These are phyloP conservation scores for Corynespora cassiicola DNA, from an alignment of 2,329 filamentous ascomycete genomes.

Conservation along the genomic window DNA sequence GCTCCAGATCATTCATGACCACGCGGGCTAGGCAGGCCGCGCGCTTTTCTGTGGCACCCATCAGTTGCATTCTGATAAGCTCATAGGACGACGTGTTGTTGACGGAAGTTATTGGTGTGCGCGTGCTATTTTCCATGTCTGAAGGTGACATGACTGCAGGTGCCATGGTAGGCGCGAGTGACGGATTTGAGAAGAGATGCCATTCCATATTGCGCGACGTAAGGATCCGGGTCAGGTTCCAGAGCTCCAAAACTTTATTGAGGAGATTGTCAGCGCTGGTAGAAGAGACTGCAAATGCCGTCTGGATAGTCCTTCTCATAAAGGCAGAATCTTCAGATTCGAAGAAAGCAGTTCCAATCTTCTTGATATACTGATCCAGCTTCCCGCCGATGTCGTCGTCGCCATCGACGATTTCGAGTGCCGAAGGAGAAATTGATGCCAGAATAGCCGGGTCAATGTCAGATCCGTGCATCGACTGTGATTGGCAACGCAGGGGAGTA, in stretches of 20 bases:
- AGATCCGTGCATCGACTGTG: slow-evolving; percentile 25
- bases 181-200: slow-evolving; percentile 57
- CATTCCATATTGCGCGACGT: slow-evolving; percentile 56
- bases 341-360: slow-evolving; percentile 53
- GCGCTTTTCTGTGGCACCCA: slow-evolving; percentile 62
- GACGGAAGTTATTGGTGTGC: slow-evolving; percentile 32
- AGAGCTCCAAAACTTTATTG: slow-evolving; percentile 61
- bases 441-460: slow-evolving; percentile 48
- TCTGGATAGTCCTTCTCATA: slow-evolving; percentile 57
- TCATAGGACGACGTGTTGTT: slow-evolving; percentile 53
- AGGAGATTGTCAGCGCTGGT: slow-evolving; percentile 54
- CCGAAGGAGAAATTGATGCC: slow-evolving; percentile 23
- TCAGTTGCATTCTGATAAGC: slow-evolving; percentile 61
- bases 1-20: slow-evolving; percentile 66
- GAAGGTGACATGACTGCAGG: slow-evolving; percentile 36
- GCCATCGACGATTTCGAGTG: slow-evolving; percentile 57
- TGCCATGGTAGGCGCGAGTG: slow-evolving; percentile 38
- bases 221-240: slow-evolving; percentile 62
- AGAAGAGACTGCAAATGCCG: slow-evolving; percentile 37
- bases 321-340: slow-evolving; percentile 58
- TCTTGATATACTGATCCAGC: slow-evolving; percentile 61
- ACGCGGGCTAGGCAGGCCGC: slow-evolving; percentile 59
- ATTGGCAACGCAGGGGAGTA: slow-evolving; percentile 48
- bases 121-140: slow-evolving; percentile 36
- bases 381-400: slow-evolving; percentile 61